A percentile compares a stretch with the other conserved stretches of the same genome.
Evolutionary conservation across 495 filamentous ascomycete species (phyloP).

Genomic region (Trichoderma asperelloides): DNA sequence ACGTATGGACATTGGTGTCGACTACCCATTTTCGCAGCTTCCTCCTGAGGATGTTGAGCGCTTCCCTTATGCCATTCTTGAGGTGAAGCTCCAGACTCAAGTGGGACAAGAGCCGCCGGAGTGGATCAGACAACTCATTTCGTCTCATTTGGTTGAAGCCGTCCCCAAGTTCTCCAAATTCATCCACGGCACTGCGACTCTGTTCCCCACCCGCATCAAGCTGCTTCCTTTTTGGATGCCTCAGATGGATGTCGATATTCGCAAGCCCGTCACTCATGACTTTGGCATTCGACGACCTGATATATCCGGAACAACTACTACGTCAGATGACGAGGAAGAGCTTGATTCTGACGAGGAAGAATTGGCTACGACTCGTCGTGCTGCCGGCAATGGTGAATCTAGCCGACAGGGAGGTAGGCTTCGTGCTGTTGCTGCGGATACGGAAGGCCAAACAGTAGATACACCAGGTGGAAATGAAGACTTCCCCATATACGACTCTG

Average conservation of each 20-base stretch:
- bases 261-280: constrained; percentile 74
- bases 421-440: constrained; percentile 39
- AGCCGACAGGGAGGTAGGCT: constrained; percentile 21
- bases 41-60: constrained; percentile 74
- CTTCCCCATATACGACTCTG: constrained; percentile 87
- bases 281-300: constrained; percentile 82
- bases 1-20: constrained; percentile 94
- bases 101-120: constrained; percentile 92
- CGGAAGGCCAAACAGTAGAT: constrained; percentile 37
- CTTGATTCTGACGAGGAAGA: constrained; percentile 50
- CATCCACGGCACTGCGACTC: constrained; percentile 83
- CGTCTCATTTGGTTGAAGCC: constrained; percentile 91
- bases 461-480: constrained; percentile 49
- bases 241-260: constrained; percentile 96
- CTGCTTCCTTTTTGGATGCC: constrained; percentile 96
- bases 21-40: constrained; percentile 87
- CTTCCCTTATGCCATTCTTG: constrained; percentile 93
- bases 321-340: constrained; percentile 65
- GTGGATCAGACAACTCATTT: constrained; percentile 88
- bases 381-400: constrained; percentile 23
- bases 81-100: constrained; percentile 97
- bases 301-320: constrained; percentile 63
- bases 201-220: constrained; percentile 82
- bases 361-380: constrained; percentile 20
- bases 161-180: constrained; percentile 99